These are phyloP conservation scores for Saitozyma podzolica DNA, from an alignment of 768 basidiomycete species.

Conservation along the genomic window DNA sequence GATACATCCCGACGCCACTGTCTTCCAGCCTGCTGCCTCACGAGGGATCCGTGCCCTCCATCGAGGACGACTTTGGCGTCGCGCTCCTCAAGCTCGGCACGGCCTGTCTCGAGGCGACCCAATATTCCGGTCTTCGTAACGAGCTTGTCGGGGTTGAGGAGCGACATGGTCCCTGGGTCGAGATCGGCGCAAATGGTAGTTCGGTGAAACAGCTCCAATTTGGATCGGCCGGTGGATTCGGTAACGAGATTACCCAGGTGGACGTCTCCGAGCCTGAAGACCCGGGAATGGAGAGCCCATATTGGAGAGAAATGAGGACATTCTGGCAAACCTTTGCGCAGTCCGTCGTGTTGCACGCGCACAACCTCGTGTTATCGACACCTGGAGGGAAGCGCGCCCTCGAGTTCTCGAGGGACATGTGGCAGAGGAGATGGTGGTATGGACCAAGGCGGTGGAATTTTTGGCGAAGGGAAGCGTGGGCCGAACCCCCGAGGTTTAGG, in stretches of 20 bases:
- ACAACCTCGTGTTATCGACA: conserved; percentile 15
- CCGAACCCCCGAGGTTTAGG: too few relatives aligned
- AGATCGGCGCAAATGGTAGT: conserved; percentile 21
- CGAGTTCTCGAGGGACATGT: conserved; percentile 6
- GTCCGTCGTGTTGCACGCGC: background rate
- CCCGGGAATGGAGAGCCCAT: conserved; percentile 4
- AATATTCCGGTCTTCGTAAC: conserved; percentile 43
- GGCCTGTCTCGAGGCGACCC: conserved; percentile 44
- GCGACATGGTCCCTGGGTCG: conserved; percentile 31
- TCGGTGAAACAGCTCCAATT: conserved; percentile 16
- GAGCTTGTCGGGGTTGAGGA: conserved; percentile 34
- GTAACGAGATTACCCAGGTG: conserved; percentile 40
- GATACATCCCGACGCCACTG: conserved; percentile 39
- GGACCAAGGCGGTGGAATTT: conserved; percentile 40
- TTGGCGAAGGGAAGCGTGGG: conserved; percentile 40
- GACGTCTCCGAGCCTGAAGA: conserved; percentile 26
- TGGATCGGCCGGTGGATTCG: conserved; percentile 25
- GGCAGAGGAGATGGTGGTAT: conserved; percentile 41
- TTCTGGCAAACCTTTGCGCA: conserved; percentile 27
- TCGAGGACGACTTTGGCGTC: conserved; percentile 46
- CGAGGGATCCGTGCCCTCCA: conserved; percentile 33
- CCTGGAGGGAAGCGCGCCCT: conserved; percentile 24
- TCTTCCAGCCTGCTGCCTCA: conserved; percentile 40
- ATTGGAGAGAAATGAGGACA: conserved; percentile 23
- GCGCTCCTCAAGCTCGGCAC: conserved; percentile 44